Evolutionary conservation across 441 rosid genomes (phyloP).

Genomic region (Eruca vesicaria): DNA sequence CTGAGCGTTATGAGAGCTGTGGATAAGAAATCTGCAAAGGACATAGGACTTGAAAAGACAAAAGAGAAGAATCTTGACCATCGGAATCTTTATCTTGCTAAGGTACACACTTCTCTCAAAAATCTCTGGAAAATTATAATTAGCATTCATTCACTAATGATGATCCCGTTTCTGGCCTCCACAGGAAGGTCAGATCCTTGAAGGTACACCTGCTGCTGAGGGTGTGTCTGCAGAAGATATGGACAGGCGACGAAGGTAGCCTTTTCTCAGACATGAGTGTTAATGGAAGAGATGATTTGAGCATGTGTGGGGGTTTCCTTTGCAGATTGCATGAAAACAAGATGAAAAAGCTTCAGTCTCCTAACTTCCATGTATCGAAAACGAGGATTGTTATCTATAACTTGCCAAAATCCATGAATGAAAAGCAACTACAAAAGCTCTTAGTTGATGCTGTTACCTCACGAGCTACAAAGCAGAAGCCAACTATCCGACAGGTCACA

Average conservation of each 20-base stretch:
- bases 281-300: slow-evolving; percentile 8
- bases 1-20: slow-evolving; percentile 71
- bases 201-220: slow-evolving; percentile 86
- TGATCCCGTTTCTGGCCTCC: slow-evolving; percentile 9
- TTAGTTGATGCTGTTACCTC: slow-evolving; percentile 75
- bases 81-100: slow-evolving; percentile 83
- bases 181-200: slow-evolving; percentile 89
- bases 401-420: slow-evolving; percentile 76
- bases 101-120: slow-evolving; percentile 45
- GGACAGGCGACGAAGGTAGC: slow-evolving; percentile 65
- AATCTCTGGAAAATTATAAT: slow-evolving; percentile 13
- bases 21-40: slow-evolving; percentile 77
- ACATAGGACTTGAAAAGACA: slow-evolving; percentile 66
- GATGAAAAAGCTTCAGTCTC: slow-evolving; percentile 84
- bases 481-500: slow-evolving; percentile 75
- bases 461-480: slow-evolving; percentile 91
- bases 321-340: slow-evolving; percentile 82
- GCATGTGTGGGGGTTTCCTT: slow-evolving; percentile 19
- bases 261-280: neutral
- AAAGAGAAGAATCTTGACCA: slow-evolving; percentile 73
- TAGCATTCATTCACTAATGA: neutral
- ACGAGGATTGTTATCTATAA: slow-evolving; percentile 78
- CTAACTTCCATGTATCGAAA: slow-evolving; percentile 86
- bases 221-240: slow-evolving; percentile 85
- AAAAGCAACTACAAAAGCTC: slow-evolving; percentile 62